Percentiles rank a stretch among this genome's conserved stretches.
These are phyloP conservation scores for Crucibulum laeve DNA, from an alignment of 768 basidiomycete species.

Conservation along the genomic window DNA sequence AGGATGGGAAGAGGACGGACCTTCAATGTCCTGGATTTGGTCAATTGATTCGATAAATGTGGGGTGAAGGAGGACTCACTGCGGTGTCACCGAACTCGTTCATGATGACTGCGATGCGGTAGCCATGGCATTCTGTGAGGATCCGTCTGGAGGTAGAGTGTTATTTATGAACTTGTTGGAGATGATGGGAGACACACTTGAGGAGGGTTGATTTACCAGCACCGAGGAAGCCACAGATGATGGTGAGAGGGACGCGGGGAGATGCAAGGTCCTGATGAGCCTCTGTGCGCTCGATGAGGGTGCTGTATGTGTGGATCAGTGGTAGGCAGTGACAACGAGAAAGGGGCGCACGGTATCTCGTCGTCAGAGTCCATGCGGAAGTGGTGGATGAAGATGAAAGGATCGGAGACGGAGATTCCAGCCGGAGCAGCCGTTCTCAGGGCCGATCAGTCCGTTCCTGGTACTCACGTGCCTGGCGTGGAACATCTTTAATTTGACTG, in stretches of 20 bases:
- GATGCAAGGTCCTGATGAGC: conserved; percentile 6
- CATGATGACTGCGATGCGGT: conserved; percentile 96
- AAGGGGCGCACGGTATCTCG: conserved; percentile 49
- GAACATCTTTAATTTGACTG: too few relatives aligned
- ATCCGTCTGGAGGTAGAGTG: conserved; percentile 54
- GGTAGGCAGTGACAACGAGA: background rate
- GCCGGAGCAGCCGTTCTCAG: too few relatives aligned
- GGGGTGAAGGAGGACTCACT: conserved; percentile 35
- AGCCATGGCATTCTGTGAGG: conserved; percentile 89
- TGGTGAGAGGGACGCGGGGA: conserved; percentile 74
- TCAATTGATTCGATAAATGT: conserved; percentile 7
- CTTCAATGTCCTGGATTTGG: conserved; percentile 77
- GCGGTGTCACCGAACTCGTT: conserved; percentile 97
- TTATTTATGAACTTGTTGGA: background rate
- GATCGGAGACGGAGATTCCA: conserved; percentile 1
- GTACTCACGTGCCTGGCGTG: too few relatives aligned
- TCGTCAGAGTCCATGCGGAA: conserved; percentile 44
- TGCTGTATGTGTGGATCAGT: conserved; percentile 6
- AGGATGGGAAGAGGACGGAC: conserved; percentile 44
- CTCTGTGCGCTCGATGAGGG: conserved; percentile 15
- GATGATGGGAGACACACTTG: conserved; percentile 41
- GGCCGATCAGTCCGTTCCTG: too few relatives aligned
- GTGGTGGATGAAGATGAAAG: conserved; percentile 1
- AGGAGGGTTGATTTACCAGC: conserved; percentile 93
- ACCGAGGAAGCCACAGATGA: conserved; percentile 93